phyloP scores from a whole-genome alignment of 805 yeast species.

The Komagataella phaffii region DNA sequence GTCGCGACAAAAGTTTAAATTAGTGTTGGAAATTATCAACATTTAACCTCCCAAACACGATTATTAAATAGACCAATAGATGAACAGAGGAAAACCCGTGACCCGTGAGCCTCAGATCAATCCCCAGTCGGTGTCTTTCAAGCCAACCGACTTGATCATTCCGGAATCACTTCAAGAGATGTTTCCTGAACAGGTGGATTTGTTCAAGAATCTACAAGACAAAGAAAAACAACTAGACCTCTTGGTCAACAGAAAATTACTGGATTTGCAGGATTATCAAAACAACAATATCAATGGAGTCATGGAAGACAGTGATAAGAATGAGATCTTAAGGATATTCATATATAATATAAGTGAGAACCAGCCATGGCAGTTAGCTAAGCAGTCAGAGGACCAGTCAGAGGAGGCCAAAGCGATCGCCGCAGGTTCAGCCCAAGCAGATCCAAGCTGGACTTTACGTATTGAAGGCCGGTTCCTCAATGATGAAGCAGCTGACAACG shows the following conservation, averaged over 20 bases:
- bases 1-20: background rate
- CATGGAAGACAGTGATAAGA: conserved; percentile 28
- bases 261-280: conserved; percentile 68
- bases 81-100: background rate
- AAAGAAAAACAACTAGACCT: conserved; percentile 81
- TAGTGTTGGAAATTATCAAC: background rate
- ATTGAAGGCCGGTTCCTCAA: conserved; percentile 76
- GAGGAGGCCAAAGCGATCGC: conserved; percentile 5
- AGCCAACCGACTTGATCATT: conserved; percentile 21
- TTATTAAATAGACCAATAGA: background rate
- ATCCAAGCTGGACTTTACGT: conserved; percentile 70
- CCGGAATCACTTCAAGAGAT: conserved; percentile 14
- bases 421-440: conserved; percentile 9
- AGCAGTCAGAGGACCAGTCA: conserved; percentile 6
- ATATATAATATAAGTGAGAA: conserved; percentile 72
- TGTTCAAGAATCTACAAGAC: conserved; percentile 57
- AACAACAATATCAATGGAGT: conserved; percentile 29
- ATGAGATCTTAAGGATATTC: conserved; percentile 62
- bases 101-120: conserved; percentile 1
- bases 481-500: conserved; percentile 30
- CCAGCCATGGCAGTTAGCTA: conserved; percentile 71
- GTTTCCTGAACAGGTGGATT: conserved; percentile 38
- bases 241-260: conserved; percentile 66
- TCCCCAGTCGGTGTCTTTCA: conserved; percentile 9
- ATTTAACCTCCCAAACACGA: background rate